These are phyloP conservation scores for Apodospora peruviana DNA, from an alignment of 495 filamentous ascomycete species.

Conservation along the genomic window DNA sequence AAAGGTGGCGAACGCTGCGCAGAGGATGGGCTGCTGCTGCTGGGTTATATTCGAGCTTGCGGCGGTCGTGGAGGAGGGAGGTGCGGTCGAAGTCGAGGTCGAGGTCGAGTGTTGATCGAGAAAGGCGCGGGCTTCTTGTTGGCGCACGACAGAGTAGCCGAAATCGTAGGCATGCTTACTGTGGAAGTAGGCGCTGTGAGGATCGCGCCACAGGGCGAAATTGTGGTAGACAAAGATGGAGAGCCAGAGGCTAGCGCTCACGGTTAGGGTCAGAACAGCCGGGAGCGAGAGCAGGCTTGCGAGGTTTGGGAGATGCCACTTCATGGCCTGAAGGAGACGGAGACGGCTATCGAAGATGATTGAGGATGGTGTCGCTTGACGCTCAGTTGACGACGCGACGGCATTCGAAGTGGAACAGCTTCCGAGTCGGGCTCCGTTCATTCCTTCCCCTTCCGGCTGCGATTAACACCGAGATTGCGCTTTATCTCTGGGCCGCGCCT, in stretches of 20 bases:
- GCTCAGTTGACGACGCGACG: too few relatives aligned
- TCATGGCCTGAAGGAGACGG: too few relatives aligned
- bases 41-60: slow-evolving; percentile 1
- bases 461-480: too few relatives aligned
- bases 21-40: slow-evolving; percentile 31
- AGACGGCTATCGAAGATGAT: too few relatives aligned
- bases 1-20: slow-evolving; percentile 32
- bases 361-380: too few relatives aligned
- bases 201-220: slow-evolving; percentile 32
- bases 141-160: slow-evolving; percentile 31
- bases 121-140: slow-evolving; percentile 25
- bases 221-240: background rate
- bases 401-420: too few relatives aligned
- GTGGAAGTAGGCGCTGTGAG: slow-evolving; percentile 35
- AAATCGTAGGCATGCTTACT: slow-evolving; percentile 30
- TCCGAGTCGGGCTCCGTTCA: too few relatives aligned
- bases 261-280: background rate
- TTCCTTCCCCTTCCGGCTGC: too few relatives aligned
- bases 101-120: slow-evolving; percentile 13
- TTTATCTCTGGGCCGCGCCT: too few relatives aligned
- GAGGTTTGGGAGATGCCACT: too few relatives aligned
- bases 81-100: slow-evolving; percentile 4
- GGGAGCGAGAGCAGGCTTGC: too few relatives aligned
- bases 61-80: slow-evolving; percentile 5
- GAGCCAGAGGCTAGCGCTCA: background rate